These are phyloP conservation scores for Hypoxylon sp. DNA, from an alignment of 2,329 filamentous ascomycete genomes.

Conservation along the genomic window DNA sequence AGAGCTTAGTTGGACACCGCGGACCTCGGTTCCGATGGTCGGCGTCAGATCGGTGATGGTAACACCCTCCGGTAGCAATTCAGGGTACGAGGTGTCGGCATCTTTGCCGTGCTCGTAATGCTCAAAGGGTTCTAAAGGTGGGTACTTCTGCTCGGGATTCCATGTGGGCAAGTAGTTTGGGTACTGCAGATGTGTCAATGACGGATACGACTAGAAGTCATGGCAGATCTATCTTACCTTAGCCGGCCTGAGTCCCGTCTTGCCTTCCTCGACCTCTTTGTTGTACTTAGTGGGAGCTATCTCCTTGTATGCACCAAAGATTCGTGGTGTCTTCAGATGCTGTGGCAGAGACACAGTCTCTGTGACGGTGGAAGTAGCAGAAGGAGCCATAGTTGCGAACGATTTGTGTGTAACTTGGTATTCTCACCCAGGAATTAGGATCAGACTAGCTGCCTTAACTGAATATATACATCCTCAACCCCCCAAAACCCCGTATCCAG, in stretches of 20 bases:
- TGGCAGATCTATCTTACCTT: conserved; percentile 37
- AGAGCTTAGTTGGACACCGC: conserved; percentile 78
- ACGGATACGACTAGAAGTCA: neutral
- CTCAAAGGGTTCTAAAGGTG: conserved; percentile 77
- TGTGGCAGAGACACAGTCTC: conserved; percentile 46
- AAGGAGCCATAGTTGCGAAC: conserved; percentile 51
- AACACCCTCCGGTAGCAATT: conserved; percentile 72
- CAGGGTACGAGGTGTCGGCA: conserved; percentile 77
- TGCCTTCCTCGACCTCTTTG: conserved; percentile 53
- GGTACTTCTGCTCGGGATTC: conserved; percentile 74
- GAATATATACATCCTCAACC: conserved; percentile 27
- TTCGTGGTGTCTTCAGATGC: conserved; percentile 37
- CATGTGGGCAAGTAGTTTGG: conserved; percentile 81
- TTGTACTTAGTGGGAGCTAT: conserved; percentile 46
- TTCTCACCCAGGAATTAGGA: neutral
- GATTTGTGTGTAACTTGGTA: conserved; percentile 9
- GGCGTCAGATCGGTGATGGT: conserved; percentile 76
- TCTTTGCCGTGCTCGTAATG: conserved; percentile 83
- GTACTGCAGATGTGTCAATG: conserved; percentile 62
- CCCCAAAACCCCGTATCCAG: neutral
- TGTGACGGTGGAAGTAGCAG: conserved; percentile 50
- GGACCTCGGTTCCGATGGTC: conserved; percentile 80
- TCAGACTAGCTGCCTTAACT: conserved; percentile 3
- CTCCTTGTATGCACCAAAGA: conserved; percentile 52
- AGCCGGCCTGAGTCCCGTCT: conserved; percentile 49